phyloP scores from a whole-genome alignment of 352 stramenopile genomes.

The Phytopythium kandeliae region DNA sequence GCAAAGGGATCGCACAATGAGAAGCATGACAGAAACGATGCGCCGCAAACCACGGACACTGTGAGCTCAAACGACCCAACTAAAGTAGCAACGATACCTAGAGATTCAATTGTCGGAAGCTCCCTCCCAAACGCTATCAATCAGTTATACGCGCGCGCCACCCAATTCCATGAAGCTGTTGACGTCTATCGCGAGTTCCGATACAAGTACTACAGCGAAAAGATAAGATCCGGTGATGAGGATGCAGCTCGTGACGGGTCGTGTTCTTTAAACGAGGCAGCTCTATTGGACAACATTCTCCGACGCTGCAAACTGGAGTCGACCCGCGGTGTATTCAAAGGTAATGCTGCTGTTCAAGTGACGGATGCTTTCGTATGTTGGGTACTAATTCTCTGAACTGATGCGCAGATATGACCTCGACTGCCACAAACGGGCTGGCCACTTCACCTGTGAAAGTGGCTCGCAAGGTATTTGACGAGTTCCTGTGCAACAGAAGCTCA shows the following conservation, averaged over 20 bases:
- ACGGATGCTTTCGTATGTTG: not conserved
- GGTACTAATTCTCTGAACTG: not conserved
- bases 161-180: constrained; percentile 53
- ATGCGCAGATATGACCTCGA: not conserved
- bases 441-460: constrained; percentile 9
- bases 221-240: not conserved
- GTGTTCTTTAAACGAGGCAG: not conserved
- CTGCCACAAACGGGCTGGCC: not conserved
- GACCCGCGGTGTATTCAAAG: constrained; percentile 9
- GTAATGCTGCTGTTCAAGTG: not conserved
- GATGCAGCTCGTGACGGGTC: not conserved
- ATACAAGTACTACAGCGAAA: constrained; percentile 9
- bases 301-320: constrained; percentile 15
- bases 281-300: constrained; percentile 12
- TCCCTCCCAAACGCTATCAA: not conserved
- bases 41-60: not conserved
- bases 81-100: not conserved
- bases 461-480: constrained; percentile 12
- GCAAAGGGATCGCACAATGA: not conserved
- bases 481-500: constrained; percentile 5
- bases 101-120: not conserved
- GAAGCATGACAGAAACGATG: too few relatives aligned
- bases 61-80: not conserved
- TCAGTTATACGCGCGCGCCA: not conserved
- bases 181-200: constrained; percentile 36